phyloP scores from a whole-genome alignment of 352 stramenopile species.

The Pythium apleroticum region DNA sequence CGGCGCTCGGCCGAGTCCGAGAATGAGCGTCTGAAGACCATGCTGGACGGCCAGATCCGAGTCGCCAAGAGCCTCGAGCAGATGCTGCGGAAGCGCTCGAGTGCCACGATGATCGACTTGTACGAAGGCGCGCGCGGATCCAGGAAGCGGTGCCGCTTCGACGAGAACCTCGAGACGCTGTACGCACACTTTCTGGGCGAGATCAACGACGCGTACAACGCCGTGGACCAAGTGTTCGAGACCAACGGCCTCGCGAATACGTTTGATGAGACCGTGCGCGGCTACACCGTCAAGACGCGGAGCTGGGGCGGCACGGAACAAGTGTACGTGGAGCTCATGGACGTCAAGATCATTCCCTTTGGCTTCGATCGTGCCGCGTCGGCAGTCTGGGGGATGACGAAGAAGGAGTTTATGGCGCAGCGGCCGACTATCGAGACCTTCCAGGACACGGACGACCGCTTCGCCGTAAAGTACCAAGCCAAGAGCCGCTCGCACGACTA shows the following conservation, averaged over 20 bases:
- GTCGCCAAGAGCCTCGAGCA: constrained; percentile 49
- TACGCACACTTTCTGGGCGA: constrained; percentile 25
- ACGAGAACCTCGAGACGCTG: constrained; percentile 31
- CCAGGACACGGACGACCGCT: constrained; percentile 15
- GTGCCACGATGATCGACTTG: constrained; percentile 37
- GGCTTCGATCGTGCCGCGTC: constrained; percentile 11
- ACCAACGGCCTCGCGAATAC: constrained; percentile 40
- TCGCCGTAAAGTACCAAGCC: constrained; percentile 20
- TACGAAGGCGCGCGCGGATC: constrained; percentile 18
- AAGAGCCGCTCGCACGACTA: constrained; percentile 20
- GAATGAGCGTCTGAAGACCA: constrained; percentile 39
- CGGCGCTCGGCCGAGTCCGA: constrained; percentile 39
- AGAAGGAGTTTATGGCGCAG: constrained; percentile 16
- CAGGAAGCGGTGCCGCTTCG: constrained; percentile 7
- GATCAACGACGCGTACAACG: constrained; percentile 37
- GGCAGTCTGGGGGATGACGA: constrained; percentile 13
- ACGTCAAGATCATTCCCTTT: constrained; percentile 30
- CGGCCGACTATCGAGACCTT: constrained; percentile 15
- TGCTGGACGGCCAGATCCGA: constrained; percentile 49
- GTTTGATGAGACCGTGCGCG: constrained; percentile 20
- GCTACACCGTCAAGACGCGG: constrained; percentile 24
- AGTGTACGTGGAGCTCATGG: constrained; percentile 25
- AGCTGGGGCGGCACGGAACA: constrained; percentile 14
- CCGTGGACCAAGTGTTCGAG: constrained; percentile 43
- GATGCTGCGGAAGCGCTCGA: constrained; percentile 49